A percentile compares a stretch with the other conserved stretches of the same genome.
Conservation (phyloP, 441 rosid species). For the Manihot esculenta region DNA sequence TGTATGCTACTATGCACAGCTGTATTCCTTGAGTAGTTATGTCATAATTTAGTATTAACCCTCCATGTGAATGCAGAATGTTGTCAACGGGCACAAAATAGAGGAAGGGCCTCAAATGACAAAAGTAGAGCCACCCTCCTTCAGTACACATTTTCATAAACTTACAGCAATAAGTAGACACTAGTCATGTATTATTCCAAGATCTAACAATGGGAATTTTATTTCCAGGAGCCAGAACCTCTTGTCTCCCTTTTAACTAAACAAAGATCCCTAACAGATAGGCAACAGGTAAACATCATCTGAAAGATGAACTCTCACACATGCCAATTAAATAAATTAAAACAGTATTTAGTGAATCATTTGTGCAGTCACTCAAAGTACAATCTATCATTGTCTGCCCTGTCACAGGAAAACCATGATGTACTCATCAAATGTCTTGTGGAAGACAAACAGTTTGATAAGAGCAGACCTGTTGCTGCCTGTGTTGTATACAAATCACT, state of each 20-base stretch:
- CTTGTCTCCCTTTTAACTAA: conserved; percentile 37
- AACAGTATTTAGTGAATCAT: not conserved
- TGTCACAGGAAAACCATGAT: conserved; percentile 62
- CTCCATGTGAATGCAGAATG: conserved; percentile 33
- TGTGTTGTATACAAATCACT: conserved; percentile 57
- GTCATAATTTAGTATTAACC: conserved; percentile 17
- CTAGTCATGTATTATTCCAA: not conserved
- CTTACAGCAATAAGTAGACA: not conserved
- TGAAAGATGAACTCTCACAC: conserved; percentile 15
- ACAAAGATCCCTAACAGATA: conserved; percentile 59
- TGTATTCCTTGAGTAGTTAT: not conserved
- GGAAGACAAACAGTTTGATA: conserved; percentile 48
- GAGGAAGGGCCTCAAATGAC: conserved; percentile 36
- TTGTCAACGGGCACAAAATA: conserved; percentile 42
- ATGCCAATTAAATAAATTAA: conserved; percentile 8
- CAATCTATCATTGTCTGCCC: conserved; percentile 13
- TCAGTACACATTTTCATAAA: conserved; percentile 6
- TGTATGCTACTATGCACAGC: conserved; percentile 28
- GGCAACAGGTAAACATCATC: conserved; percentile 49
- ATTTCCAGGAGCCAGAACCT: conserved; percentile 48
- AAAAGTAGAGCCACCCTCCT: conserved; percentile 33
- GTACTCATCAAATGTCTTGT: conserved; percentile 49
- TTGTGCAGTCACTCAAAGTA: conserved; percentile 7
- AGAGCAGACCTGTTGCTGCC: conserved; percentile 57
- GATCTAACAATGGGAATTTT: conserved; percentile 16